A percentile compares a stretch with the other conserved stretches of the same genome.
Evolutionary conservation across 2,329 filamentous ascomycete genomes (phyloP).

Genomic region (Curvularia sp.): DNA sequence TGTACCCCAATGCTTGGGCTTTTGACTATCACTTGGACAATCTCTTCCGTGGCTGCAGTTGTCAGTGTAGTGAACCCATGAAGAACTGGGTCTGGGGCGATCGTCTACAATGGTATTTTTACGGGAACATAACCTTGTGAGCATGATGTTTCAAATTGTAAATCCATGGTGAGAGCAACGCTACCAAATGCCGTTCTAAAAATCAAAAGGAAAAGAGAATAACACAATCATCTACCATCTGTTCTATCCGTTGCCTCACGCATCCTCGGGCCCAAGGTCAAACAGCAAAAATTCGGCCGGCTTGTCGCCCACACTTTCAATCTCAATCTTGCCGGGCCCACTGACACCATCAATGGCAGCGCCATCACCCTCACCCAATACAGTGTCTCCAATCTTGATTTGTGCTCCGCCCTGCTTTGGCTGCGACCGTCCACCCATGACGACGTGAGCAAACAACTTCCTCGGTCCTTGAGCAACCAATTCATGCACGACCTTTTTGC

Average conservation of each 20-base stretch:
- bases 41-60: constrained; percentile 3
- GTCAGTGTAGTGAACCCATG: not conserved
- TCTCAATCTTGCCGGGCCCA: constrained; percentile 55
- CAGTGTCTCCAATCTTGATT: constrained; percentile 71
- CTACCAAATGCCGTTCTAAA: not conserved
- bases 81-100: not conserved
- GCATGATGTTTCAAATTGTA: not conserved
- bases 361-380: constrained; percentile 79
- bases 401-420: constrained; percentile 74
- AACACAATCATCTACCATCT: not conserved
- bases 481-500: constrained; percentile 72
- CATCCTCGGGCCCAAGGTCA: constrained; percentile 53
- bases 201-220: not conserved
- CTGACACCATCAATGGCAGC: constrained; percentile 69
- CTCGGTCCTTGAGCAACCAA: constrained; percentile 69
- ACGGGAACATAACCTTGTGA: not conserved
- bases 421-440: constrained; percentile 66
- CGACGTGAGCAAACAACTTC: constrained; percentile 81
- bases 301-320: constrained; percentile 58
- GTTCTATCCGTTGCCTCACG: constrained; percentile 12
- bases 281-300: constrained; percentile 59
- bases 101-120: not conserved
- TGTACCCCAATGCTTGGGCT: constrained; percentile 37
- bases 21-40: constrained; percentile 34
- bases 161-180: not conserved